A percentile compares a stretch with the other conserved stretches of the same genome.
Evolutionary conservation across 495 filamentous ascomycete genomes (phyloP).

Genomic region (Neurospora sp.): DNA sequence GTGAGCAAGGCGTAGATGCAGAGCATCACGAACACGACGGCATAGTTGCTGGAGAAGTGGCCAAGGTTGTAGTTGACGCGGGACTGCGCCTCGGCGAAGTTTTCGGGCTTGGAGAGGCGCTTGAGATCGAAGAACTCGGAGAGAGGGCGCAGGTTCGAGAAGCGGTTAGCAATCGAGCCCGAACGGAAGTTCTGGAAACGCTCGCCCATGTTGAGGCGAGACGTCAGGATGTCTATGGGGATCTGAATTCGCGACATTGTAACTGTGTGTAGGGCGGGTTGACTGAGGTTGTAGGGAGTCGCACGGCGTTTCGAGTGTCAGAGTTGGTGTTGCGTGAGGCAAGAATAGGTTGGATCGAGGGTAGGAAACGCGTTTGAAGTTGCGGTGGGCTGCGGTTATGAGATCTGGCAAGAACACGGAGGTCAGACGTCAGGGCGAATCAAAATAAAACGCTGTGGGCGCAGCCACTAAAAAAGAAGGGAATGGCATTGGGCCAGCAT

Average conservation of each 20-base stretch:
- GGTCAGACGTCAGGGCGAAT: slow-evolving; percentile 12
- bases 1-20: slow-evolving; percentile 90
- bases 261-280: not conserved
- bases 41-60: slow-evolving; percentile 98
- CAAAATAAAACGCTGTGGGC: slow-evolving; percentile 11
- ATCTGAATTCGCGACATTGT: slow-evolving; percentile 83
- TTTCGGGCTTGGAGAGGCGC: slow-evolving; percentile 83
- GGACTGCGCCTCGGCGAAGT: slow-evolving; percentile 85
- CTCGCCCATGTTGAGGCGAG: slow-evolving; percentile 68
- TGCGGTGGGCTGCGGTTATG: not conserved
- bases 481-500: not conserved
- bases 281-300: not conserved
- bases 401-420: slow-evolving; percentile 23
- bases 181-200: slow-evolving; percentile 67
- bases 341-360: not conserved
- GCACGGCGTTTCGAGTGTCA: not conserved
- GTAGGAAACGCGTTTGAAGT: not conserved
- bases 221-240: slow-evolving; percentile 82
- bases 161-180: slow-evolving; percentile 66
- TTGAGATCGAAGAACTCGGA: slow-evolving; percentile 94
- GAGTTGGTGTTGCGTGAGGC: not conserved
- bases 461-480: not conserved
- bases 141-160: slow-evolving; percentile 84
- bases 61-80: slow-evolving; percentile 94
- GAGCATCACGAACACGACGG: slow-evolving; percentile 83